phyloP scores from a whole-genome alignment of 2,329 filamentous ascomycete species.

The Penicillium capsulatum region DNA sequence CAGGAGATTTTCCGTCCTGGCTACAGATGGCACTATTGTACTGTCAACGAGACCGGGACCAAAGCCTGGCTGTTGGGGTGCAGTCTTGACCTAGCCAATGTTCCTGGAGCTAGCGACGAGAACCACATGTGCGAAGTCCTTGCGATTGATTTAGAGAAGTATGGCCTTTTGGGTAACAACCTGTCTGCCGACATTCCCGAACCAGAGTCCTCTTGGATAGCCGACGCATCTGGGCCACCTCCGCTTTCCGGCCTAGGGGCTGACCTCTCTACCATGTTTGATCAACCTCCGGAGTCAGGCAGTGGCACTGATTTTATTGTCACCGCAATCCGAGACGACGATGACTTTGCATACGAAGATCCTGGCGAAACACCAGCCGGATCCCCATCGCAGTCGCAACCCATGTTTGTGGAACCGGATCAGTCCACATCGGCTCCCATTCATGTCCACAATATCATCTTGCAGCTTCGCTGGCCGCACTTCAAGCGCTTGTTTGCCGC shows the following conservation, averaged over 20 bases:
- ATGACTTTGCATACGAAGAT: conserved; percentile 50
- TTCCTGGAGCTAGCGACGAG: conserved; percentile 68
- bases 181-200: conserved; percentile 54
- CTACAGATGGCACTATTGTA: conserved; percentile 99
- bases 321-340: conserved; percentile 75
- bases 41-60: conserved; percentile 88
- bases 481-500: conserved; percentile 87
- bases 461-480: conserved; percentile 94
- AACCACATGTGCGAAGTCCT: conserved; percentile 94
- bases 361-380: conserved; percentile 35
- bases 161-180: conserved; percentile 83
- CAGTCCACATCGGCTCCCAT: conserved; percentile 70
- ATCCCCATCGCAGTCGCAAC: conserved; percentile 26
- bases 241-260: conserved; percentile 66
- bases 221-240: conserved; percentile 51
- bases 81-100: conserved; percentile 66
- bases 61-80: conserved; percentile 97
- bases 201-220: conserved; percentile 46
- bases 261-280: conserved; percentile 82
- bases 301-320: conserved; percentile 88
- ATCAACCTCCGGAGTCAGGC: conserved; percentile 75
- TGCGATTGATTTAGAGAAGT: conserved; percentile 85
- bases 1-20: conserved; percentile 85
- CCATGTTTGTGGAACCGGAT: conserved; percentile 34
- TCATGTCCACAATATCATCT: conserved; percentile 89